A percentile compares a stretch with the other conserved stretches of the same genome.
phyloP scores from a whole-genome alignment of 768 basidiomycete species.

The Gymnopilus junonius region DNA sequence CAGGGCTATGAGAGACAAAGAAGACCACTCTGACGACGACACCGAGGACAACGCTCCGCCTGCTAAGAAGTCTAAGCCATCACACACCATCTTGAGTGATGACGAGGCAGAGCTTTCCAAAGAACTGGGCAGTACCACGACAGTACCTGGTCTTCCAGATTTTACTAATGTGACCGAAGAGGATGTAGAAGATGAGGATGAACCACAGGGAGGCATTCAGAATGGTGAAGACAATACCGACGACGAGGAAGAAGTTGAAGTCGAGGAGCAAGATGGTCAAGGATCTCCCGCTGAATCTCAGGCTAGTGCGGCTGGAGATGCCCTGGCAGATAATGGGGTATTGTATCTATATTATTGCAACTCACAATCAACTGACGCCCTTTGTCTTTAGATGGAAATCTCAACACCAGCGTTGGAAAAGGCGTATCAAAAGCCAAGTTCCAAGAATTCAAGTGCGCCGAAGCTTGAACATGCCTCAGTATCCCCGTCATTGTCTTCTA shows the following conservation, averaged over 20 bases:
- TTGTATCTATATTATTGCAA: background rate
- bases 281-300: background rate
- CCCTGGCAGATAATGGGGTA: background rate
- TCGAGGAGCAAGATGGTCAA: background rate
- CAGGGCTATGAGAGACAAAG: no score
- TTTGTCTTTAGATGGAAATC: background rate
- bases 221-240: background rate
- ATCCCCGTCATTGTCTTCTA: no score
- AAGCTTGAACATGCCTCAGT: background rate
- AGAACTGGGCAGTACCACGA: background rate
- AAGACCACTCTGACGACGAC: background rate
- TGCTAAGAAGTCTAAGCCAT: no score
- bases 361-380: background rate
- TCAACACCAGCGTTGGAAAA: background rate
- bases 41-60: no score
- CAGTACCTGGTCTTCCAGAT: background rate
- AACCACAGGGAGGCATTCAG: background rate
- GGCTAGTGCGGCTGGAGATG: background rate
- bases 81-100: no score
- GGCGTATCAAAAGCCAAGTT: background rate
- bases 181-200: background rate
- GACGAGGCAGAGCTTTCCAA: no score
- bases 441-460: background rate
- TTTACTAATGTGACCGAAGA: background rate
- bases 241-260: background rate